These are phyloP conservation scores for Phytopythium kandeliae DNA, from an alignment of 352 stramenopile species.

Conservation along the genomic window DNA sequence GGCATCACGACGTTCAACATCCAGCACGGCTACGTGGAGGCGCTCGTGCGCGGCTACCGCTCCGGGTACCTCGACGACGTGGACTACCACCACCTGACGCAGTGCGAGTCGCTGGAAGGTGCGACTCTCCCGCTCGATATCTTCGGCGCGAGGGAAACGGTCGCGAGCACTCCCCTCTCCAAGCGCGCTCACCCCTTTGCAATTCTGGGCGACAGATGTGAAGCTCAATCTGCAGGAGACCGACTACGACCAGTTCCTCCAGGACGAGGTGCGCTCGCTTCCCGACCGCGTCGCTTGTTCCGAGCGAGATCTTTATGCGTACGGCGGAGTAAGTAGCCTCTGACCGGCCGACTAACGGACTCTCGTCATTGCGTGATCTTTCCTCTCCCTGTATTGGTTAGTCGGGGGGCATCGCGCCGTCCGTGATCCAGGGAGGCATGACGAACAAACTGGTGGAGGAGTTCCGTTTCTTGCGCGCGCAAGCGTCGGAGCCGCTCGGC, in stretches of 20 bases:
- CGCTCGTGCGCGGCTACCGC: conserved; percentile 95
- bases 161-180: neutral
- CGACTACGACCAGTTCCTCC: conserved; percentile 96
- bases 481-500: conserved; percentile 94
- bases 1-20: conserved; percentile 97
- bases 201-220: conserved; percentile 43
- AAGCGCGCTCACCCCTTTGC: neutral
- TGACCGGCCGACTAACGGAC: too few species aligned
- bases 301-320: too few species aligned
- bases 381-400: conserved; percentile 20
- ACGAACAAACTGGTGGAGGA: conserved; percentile 91
- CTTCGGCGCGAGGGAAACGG: too few species aligned
- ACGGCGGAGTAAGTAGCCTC: too few species aligned
- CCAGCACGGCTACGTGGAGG: conserved; percentile 96
- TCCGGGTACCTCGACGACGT: conserved; percentile 86
- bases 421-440: conserved; percentile 79
- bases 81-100: conserved; percentile 87
- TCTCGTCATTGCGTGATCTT: too few species aligned
- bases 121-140: neutral
- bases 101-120: conserved; percentile 91
- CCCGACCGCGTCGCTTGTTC: too few species aligned
- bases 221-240: conserved; percentile 97
- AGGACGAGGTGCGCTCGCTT: conserved; percentile 74
- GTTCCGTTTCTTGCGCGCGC: conserved; percentile 96
- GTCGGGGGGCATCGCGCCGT: conserved; percentile 60